A percentile compares a stretch with the other conserved stretches of the same genome.
Conservation (phyloP, 2,329 filamentous ascomycete species). For the Exserohilum turcica region DNA sequence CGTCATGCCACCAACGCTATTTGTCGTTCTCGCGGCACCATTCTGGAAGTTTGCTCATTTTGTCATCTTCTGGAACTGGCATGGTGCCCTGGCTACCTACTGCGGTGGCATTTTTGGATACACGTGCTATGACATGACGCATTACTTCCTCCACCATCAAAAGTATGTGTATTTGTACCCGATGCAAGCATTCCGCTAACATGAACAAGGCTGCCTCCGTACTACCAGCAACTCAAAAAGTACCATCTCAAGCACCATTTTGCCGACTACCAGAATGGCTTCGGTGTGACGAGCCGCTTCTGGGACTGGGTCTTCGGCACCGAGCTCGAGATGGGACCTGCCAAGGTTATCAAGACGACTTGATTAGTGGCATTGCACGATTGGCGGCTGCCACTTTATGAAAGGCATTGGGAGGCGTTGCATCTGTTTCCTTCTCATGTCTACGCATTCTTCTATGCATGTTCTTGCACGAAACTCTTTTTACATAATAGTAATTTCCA, state of each 20-base stretch:
- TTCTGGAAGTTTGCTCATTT: slow-evolving; percentile 91
- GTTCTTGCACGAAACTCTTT: slow-evolving; percentile 3
- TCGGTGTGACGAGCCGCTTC: slow-evolving; percentile 94
- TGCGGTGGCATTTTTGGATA: slow-evolving; percentile 95
- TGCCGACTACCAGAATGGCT: slow-evolving; percentile 96
- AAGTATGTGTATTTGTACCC: slow-evolving; percentile 60
- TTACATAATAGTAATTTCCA: slow-evolving; percentile 14
- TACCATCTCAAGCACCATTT: slow-evolving; percentile 98
- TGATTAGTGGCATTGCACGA: slow-evolving; percentile 11
- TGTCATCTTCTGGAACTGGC: slow-evolving; percentile 85
- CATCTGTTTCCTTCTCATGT: neutral
- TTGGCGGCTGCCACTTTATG: slow-evolving; percentile 4
- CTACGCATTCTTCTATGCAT: neutral
- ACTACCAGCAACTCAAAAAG: slow-evolving; percentile 93
- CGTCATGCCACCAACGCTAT: slow-evolving; percentile 94
- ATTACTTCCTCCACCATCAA: slow-evolving; percentile 97
- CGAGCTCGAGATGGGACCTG: slow-evolving; percentile 65
- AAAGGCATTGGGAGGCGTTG: slow-evolving; percentile 17
- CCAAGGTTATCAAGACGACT: slow-evolving; percentile 56
- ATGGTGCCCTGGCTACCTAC: slow-evolving; percentile 76
- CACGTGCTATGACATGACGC: slow-evolving; percentile 93
- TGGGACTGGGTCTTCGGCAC: slow-evolving; percentile 95
- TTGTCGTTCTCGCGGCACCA: slow-evolving; percentile 78
- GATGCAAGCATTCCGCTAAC: slow-evolving; percentile 12
- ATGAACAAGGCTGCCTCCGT: slow-evolving; percentile 69